Evolutionary conservation across 1,284 basidiomycete species (phyloP).

Genomic region (Filobasidium uniguttulatum): DNA sequence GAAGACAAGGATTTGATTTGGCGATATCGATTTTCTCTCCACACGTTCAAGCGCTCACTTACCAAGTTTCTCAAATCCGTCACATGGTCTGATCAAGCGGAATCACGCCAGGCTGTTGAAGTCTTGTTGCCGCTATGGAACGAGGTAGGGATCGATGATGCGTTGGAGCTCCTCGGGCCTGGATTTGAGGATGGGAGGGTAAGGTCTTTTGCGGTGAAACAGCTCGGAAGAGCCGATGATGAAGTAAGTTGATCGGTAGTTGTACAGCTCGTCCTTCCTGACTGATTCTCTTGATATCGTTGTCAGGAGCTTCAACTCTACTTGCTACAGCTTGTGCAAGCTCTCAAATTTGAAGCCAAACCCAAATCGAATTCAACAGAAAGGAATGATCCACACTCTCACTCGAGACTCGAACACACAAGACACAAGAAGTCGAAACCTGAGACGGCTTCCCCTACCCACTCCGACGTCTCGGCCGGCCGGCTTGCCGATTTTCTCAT

Average conservation of each 20-base stretch:
- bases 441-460: constrained; percentile 42
- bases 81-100: constrained; percentile 88
- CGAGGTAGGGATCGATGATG: constrained; percentile 92
- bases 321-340: constrained; percentile 90
- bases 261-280: background rate
- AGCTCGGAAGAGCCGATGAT: constrained; percentile 81
- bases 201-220: constrained; percentile 81
- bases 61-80: constrained; percentile 98
- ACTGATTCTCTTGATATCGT: background rate
- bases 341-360: constrained; percentile 70
- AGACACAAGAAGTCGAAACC: constrained; percentile 38
- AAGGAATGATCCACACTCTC: background rate
- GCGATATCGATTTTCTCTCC: constrained; percentile 96
- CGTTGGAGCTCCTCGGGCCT: constrained; percentile 84
- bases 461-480: constrained; percentile 70
- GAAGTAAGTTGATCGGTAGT: constrained; percentile 47
- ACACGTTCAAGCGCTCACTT: constrained; percentile 69
- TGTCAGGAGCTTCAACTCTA: constrained; percentile 78
- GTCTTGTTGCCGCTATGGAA: constrained; percentile 92
- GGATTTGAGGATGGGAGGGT: constrained; percentile 82
- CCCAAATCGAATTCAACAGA: constrained; percentile 5
- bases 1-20: constrained; percentile 94
- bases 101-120: constrained; percentile 95
- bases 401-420: constrained; percentile 44
- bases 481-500: constrained; percentile 85